Conservation (phyloP, 106 monocot species). For the Triglochin maritima region DNA sequence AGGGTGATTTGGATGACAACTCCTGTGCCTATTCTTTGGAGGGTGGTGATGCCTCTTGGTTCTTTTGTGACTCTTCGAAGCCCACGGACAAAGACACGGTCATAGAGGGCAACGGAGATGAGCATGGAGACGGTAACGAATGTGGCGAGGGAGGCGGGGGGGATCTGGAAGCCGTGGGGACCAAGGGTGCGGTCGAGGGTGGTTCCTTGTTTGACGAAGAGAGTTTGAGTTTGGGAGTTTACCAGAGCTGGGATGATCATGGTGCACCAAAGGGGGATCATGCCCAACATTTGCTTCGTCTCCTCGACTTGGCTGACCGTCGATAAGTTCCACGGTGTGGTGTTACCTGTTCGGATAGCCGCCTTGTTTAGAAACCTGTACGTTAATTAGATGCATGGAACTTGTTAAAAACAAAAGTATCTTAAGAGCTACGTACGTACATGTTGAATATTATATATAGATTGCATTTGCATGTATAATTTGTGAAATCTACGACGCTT, state of each 20-base stretch:
- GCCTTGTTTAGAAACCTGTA: slow-evolving; percentile 49
- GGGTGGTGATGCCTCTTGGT: slow-evolving; percentile 9
- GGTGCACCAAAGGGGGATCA: slow-evolving; percentile 37
- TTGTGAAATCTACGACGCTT: too few species aligned
- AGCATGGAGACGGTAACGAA: slow-evolving; percentile 54
- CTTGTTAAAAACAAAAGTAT: too few species aligned
- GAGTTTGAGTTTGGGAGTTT: slow-evolving; percentile 39
- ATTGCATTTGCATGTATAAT: too few species aligned
- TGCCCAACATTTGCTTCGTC: slow-evolving; percentile 48
- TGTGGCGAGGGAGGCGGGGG: slow-evolving; percentile 33
- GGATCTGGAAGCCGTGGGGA: slow-evolving; percentile 28
- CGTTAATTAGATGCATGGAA: neutral
- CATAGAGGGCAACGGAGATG: slow-evolving; percentile 17
- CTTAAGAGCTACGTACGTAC: too few species aligned
- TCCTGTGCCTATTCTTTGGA: slow-evolving; percentile 5
- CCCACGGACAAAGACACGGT: neutral
- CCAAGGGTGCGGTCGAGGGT: slow-evolving; percentile 47
- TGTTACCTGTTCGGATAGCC: slow-evolving; percentile 20
- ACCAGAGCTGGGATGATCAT: slow-evolving; percentile 36
- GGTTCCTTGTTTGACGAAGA: slow-evolving; percentile 53
- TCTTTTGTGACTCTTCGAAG: slow-evolving; percentile 2
- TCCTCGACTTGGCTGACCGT: slow-evolving; percentile 52
- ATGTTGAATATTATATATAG: too few species aligned
- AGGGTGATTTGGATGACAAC: slow-evolving; percentile 9
- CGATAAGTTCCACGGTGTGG: slow-evolving; percentile 25